phyloP scores from a whole-genome alignment of 2,329 filamentous ascomycete species.

The Diplodia mutila region DNA sequence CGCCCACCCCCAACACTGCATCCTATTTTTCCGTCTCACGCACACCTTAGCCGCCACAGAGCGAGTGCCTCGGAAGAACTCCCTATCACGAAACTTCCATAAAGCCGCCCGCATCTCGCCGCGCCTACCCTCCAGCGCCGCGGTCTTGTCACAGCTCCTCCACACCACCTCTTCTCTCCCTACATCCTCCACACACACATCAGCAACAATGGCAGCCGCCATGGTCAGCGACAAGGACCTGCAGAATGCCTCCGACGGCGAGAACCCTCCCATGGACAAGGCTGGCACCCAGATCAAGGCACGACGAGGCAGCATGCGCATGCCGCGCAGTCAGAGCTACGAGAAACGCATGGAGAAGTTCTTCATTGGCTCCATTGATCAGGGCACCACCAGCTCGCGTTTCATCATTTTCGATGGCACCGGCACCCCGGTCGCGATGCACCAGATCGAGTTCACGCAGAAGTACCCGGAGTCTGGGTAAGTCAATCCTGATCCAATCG shows the following conservation, averaged over 20 bases:
- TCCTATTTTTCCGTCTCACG: slow-evolving; percentile 21
- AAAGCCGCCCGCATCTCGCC: neutral
- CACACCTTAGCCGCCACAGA: slow-evolving; percentile 10
- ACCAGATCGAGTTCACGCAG: slow-evolving; percentile 87
- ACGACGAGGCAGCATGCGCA: slow-evolving; percentile 19
- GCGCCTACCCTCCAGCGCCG: neutral
- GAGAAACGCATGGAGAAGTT: slow-evolving; percentile 48
- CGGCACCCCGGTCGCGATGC: slow-evolving; percentile 77
- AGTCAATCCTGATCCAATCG: slow-evolving; percentile 40
- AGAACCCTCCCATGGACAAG: slow-evolving; percentile 21
- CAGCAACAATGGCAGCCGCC: slow-evolving; percentile 22
- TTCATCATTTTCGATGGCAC: slow-evolving; percentile 87
- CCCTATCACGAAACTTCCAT: neutral
- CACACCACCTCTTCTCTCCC: no score
- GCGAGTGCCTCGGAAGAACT: slow-evolving; percentile 1
- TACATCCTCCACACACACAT: neutral
- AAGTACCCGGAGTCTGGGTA: slow-evolving; percentile 84
- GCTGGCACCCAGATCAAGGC: slow-evolving; percentile 24
- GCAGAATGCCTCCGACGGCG: neutral
- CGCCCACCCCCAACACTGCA: slow-evolving; percentile 11
- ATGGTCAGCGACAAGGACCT: slow-evolving; percentile 9
- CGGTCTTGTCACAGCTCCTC: neutral
- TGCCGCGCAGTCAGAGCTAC: slow-evolving; percentile 24
- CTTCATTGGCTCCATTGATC: slow-evolving; percentile 87
- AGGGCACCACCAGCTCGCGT: slow-evolving; percentile 85